Evolutionary conservation across 2,329 filamentous ascomycete species (phyloP), one percentile per base, ranked within the genome.

Genomic region (Colletotrichum zoysiae): DNA sequence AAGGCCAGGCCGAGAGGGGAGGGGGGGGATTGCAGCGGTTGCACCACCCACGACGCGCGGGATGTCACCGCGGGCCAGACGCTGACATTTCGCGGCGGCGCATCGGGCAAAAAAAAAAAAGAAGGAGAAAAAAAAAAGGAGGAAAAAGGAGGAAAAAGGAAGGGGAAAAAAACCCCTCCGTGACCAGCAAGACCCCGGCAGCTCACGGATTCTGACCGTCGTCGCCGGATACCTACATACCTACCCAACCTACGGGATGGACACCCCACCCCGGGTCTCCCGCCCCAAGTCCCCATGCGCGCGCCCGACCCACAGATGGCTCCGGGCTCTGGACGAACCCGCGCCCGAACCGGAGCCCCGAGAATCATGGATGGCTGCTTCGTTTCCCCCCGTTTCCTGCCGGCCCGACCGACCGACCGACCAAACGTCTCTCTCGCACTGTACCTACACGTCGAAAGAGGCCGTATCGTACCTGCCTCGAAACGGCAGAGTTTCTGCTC

Each of bases 171-270:
- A 42, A 42, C 14, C 38, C 40, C 20, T 11, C 30, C 5, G 20
- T 33, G 20, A 40, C 44, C 23, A 30, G 64, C 64, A 60, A 60
- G 40, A 66, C 58, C 64, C 64, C 5, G 16, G 64, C 26, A 33
- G 16, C 38, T 12, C 38, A 40, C 38, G 35, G 35, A 38, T 38
- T 38, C 8, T 11, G 11, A 8, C 35, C 14, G 14, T 42, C 14
- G 14, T 42, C 40, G 14, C 42, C 7, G 18, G 16, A 8, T 20
- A 44, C 42, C 42, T 20, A 20, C 6, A 6, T 20, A 20, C 6
- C 35, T n/a, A n/a, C n/a, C n/a, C n/a, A n/a, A n/a, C n/a, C n/a
- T 38, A 30, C 30, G 30, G 38, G 9, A 42, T 23, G 50, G 26
- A 53, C 7, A 20, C 14, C 9, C n/a, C n/a, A n/a, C n/a, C 50